Evolutionary conservation across 23 red algal genomes (phyloP), one percentile per base, ranked within the genome.

Genomic region (Rhodosorus marinus): DNA sequence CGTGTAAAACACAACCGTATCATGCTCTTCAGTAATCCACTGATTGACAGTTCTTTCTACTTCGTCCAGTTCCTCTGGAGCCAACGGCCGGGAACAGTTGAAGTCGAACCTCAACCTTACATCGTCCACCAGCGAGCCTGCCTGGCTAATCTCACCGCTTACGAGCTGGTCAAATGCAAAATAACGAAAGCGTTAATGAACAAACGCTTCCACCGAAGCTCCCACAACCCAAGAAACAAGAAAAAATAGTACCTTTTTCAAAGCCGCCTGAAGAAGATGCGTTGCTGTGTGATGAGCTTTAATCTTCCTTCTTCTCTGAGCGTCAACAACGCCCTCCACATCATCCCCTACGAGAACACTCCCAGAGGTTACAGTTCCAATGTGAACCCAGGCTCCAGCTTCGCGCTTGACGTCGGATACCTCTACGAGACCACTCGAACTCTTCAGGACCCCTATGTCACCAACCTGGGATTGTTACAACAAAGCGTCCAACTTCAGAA

Each of bases 81-180:
- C 65, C 0, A 83, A 69, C 8, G 72, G 68, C 27, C 75, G 67
- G 8, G 76, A 59, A 33, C 55, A 81, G 17, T 63, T 72, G 51
- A 94, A 84, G 29, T 94, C 87, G 72, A 94, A 94, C 11, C 87
- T 71, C 20, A 94, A 70, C 7, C 76, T 70, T 14, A 71, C 77
- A 7, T 72, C 55, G n/a, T 94, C 87, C 11, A 94, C 87, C 5
- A 78, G 30, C 6, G 76, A 83, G 1, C 87, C 87, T 6, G 87
- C 87, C 57, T 94, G 87, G 32, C 73, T 54, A n/a, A 94, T 70
- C 8, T 56, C 34, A 47, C 49, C 66, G 11, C 70, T 79, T 2
- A 53, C 57, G 11, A 83, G n/a, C n/a, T n/a, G n/a, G n/a, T n/a
- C n/a, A n/a, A n/a, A n/a, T n/a, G n/a, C n/a, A n/a, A n/a, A n/a